Evolutionary conservation across 2,329 filamentous ascomycete genomes (phyloP).

Genomic region (Grosmannia huntii): DNA sequence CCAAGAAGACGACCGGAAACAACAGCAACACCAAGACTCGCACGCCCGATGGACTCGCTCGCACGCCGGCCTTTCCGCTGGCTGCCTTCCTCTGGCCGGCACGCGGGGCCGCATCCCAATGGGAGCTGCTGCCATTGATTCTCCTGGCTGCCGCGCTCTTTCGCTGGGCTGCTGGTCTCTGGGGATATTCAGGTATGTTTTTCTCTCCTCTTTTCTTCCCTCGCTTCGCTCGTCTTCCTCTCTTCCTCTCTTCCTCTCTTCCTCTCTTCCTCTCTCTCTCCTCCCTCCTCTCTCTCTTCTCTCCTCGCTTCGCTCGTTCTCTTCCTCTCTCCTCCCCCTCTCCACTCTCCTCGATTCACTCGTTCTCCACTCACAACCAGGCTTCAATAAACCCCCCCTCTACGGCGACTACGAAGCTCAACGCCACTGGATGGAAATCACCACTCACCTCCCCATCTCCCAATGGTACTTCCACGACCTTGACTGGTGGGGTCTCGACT

Average conservation of each 20-base stretch:
- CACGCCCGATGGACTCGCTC: not conserved
- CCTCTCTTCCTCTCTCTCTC: no score
- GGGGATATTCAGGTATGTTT: slow-evolving; percentile 76
- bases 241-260: no score
- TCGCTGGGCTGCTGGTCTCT: slow-evolving; percentile 81
- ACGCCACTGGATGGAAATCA: slow-evolving; percentile 97
- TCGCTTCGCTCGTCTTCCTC: no score
- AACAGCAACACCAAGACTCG: not conserved
- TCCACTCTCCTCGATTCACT: no score
- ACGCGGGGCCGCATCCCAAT: slow-evolving; percentile 73
- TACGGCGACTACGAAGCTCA: slow-evolving; percentile 97
- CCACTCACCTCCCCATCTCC: slow-evolving; percentile 73
- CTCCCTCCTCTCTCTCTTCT: no score
- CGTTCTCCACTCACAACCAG: slow-evolving; percentile 25
- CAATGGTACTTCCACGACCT: slow-evolving; percentile 98
- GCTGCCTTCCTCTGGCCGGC: slow-evolving; percentile 93
- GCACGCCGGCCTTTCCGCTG: slow-evolving; percentile 68
- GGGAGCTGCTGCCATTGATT: slow-evolving; percentile 78
- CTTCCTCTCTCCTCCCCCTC: no score
- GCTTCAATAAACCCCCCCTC: slow-evolving; percentile 73
- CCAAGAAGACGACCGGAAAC: slow-evolving; percentile 30
- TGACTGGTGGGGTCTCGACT: slow-evolving; percentile 96
- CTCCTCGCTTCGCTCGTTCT: no score
- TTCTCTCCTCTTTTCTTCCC: no score
- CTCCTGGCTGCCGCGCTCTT: slow-evolving; percentile 87